A percentile compares a stretch with the other conserved stretches of the same genome.
Evolutionary conservation across 1,139 yeast genomes (phyloP).

Genomic region (Starmera stellimalicola): DNA sequence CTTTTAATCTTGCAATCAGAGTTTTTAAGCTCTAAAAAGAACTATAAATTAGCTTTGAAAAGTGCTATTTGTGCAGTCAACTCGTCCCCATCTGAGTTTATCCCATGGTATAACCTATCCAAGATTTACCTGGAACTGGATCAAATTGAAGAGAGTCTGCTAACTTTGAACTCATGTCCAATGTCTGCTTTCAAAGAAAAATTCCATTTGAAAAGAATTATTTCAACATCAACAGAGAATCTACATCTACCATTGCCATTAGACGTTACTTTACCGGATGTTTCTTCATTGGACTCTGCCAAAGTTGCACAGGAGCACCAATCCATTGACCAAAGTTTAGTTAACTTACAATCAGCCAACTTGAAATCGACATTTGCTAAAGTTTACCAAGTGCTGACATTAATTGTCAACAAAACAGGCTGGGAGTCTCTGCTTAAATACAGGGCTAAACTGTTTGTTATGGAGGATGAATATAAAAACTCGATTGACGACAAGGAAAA

Average conservation of each 20-base stretch:
- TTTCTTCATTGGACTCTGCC: slow-evolving; percentile 38
- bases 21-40: slow-evolving; percentile 59
- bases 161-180: slow-evolving; percentile 88
- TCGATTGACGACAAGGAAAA: slow-evolving; percentile 24
- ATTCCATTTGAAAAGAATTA: slow-evolving; percentile 42
- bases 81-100: slow-evolving; percentile 86
- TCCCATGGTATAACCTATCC: slow-evolving; percentile 81
- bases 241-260: slow-evolving; percentile 80
- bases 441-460: slow-evolving; percentile 86
- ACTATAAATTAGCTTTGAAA: slow-evolving; percentile 66
- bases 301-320: slow-evolving; percentile 52
- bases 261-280: slow-evolving; percentile 58
- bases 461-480: slow-evolving; percentile 82
- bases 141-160: slow-evolving; percentile 76
- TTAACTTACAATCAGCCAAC: slow-evolving; percentile 77
- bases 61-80: slow-evolving; percentile 78
- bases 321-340: slow-evolving; percentile 58
- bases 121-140: slow-evolving; percentile 65
- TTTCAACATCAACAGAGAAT: slow-evolving; percentile 40
- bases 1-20: slow-evolving; percentile 53
- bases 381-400: slow-evolving; percentile 78
- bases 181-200: slow-evolving; percentile 80
- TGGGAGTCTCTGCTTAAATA: slow-evolving; percentile 83
- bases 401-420: slow-evolving; percentile 69
- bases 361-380: slow-evolving; percentile 77